Percentiles rank a stretch among this genome's conserved stretches.
These are phyloP conservation scores for Geotrichum australiense DNA, from an alignment of 1,139 yeast species.

Conservation along the genomic window DNA sequence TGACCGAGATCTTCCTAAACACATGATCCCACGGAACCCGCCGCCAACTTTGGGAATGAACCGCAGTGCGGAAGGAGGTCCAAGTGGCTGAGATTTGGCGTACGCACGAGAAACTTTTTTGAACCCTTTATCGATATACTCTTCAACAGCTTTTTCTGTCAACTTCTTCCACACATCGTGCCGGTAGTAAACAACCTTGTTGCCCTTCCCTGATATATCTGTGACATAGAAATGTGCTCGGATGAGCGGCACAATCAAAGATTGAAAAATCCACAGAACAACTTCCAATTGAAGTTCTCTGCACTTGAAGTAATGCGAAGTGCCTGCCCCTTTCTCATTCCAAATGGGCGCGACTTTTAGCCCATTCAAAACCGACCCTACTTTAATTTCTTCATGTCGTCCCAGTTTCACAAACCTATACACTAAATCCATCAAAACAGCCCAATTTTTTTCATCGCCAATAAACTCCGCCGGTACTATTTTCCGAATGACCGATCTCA, in stretches of 20 bases:
- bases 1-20: slow-evolving; percentile 20
- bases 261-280: slow-evolving; percentile 52
- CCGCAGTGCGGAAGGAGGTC: slow-evolving; percentile 22
- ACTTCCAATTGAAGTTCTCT: slow-evolving; percentile 37
- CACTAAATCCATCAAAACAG: slow-evolving; percentile 37
- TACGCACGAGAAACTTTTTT: slow-evolving; percentile 5
- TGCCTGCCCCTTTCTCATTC: slow-evolving; percentile 39
- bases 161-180: slow-evolving; percentile 53
- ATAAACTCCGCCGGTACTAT: slow-evolving; percentile 48
- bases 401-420: slow-evolving; percentile 38
- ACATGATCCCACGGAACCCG: slow-evolving; percentile 26
- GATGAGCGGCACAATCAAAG: slow-evolving; percentile 44
- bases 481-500: slow-evolving; percentile 22
- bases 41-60: slow-evolving; percentile 27
- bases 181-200: slow-evolving; percentile 45
- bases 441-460: slow-evolving; percentile 50
- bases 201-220: slow-evolving; percentile 40
- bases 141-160: slow-evolving; percentile 27
- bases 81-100: background rate
- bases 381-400: slow-evolving; percentile 29
- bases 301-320: slow-evolving; percentile 21
- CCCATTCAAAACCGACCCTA: slow-evolving; percentile 30
- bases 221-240: slow-evolving; percentile 62
- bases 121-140: slow-evolving; percentile 13
- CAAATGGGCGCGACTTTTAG: slow-evolving; percentile 38